Conservation (phyloP, 352 stramenopile genomes). For the Pythium aristosporum region DNA sequence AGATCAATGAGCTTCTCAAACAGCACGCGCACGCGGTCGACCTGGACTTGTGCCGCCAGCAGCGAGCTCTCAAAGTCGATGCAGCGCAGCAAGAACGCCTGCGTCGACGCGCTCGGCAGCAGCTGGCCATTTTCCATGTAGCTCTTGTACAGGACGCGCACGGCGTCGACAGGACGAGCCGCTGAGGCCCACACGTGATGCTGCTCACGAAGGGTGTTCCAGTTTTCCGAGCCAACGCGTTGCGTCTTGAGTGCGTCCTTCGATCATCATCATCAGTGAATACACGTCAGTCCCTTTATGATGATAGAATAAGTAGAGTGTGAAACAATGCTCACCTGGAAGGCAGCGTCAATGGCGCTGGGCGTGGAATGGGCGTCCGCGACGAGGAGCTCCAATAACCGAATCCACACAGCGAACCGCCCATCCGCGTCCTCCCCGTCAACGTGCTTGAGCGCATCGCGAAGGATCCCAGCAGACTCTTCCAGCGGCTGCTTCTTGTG, state of each 20-base stretch:
- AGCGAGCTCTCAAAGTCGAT: constrained; percentile 69
- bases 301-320: background rate
- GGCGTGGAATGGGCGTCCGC: constrained; percentile 18
- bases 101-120: constrained; percentile 56
- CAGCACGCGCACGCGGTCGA: constrained; percentile 52
- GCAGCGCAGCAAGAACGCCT: constrained; percentile 64
- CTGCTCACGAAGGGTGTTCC: constrained; percentile 59
- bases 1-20: constrained; percentile 86
- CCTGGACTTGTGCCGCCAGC: constrained; percentile 28
- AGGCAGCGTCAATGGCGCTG: constrained; percentile 43
- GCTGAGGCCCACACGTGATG: constrained; percentile 60
- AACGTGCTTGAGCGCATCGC: constrained; percentile 46
- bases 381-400: constrained; percentile 58
- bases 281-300: background rate
- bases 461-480: constrained; percentile 46
- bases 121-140: constrained; percentile 71
- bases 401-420: constrained; percentile 47
- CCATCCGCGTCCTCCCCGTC: constrained; percentile 40
- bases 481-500: constrained; percentile 32
- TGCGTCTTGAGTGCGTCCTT: constrained; percentile 49
- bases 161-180: constrained; percentile 33
- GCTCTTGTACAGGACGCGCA: constrained; percentile 58
- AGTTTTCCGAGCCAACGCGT: constrained; percentile 46
- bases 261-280: background rate
- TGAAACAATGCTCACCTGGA: constrained; percentile 30